phyloP scores from a whole-genome alignment of 2,329 filamentous ascomycete genomes.

The Biscogniauxia marginata region DNA sequence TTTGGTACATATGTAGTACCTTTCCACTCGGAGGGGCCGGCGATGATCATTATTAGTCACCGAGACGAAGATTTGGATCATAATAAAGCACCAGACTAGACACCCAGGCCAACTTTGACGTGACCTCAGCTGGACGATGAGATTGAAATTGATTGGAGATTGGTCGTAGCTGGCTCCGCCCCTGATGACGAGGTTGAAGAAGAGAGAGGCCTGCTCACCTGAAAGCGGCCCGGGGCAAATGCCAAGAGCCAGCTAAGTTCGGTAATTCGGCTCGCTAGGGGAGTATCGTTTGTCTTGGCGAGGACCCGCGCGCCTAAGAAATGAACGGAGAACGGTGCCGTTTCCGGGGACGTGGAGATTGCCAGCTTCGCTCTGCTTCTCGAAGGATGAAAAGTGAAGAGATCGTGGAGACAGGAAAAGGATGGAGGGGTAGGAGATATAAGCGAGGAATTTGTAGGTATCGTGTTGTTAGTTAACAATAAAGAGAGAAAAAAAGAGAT shows the following conservation, averaged over 20 bases:
- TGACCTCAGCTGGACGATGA: not conserved
- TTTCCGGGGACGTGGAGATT: not conserved
- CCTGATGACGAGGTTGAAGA: conserved; percentile 21
- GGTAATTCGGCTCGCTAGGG: conserved; percentile 4
- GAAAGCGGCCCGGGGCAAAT: conserved; percentile 14
- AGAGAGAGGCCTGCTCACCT: conserved; percentile 24
- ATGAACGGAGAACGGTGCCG: not conserved
- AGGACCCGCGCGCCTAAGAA: conserved; percentile 19
- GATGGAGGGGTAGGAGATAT: conserved; percentile 1
- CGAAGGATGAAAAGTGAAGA: not conserved
- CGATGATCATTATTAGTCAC: not conserved
- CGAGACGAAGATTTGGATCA: not conserved
- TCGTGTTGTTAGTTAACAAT: too few relatives aligned
- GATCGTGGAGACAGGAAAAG: not conserved
- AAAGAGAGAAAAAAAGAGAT: not conserved
- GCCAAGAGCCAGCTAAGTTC: conserved; percentile 21
- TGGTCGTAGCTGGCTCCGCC: conserved; percentile 16
- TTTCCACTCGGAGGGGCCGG: not conserved
- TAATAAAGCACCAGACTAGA: not conserved
- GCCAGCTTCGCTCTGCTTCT: too few relatives aligned
- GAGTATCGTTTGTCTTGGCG: conserved; percentile 14
- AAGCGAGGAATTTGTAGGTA: conserved; percentile 1
- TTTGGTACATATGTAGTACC: not conserved
- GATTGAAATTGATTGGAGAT: conserved; percentile 5
- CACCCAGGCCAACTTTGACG: not conserved